Evolutionary conservation across 2,329 filamentous ascomycete species (phyloP).

Genomic region (Rhinocladiella mackenziei): DNA sequence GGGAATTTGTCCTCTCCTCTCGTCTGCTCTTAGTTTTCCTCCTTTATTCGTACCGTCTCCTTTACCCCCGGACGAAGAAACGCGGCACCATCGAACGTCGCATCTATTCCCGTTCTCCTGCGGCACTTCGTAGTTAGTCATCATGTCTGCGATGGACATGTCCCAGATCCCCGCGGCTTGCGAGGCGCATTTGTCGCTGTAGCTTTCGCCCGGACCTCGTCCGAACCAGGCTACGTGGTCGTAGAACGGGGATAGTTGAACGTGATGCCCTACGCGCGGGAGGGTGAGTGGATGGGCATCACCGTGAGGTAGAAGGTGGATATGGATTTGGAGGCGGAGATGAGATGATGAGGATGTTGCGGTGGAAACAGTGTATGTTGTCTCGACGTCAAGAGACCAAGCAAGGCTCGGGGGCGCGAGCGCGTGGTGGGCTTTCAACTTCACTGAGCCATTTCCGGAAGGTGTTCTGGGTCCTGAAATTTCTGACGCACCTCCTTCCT

Average conservation of each 20-base stretch:
- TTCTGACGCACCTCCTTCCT: background rate
- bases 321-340: constrained; percentile 11
- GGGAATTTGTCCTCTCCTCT: background rate
- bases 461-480: background rate
- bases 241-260: constrained; percentile 49
- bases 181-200: constrained; percentile 61
- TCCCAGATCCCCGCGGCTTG: constrained; percentile 54
- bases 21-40: too few relatives aligned
- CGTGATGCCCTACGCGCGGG: constrained; percentile 59
- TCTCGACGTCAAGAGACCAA: constrained; percentile 52
- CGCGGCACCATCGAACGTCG: constrained; percentile 54
- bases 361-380: constrained; percentile 18
- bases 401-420: constrained; percentile 58
- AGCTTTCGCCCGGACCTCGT: constrained; percentile 62
- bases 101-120: constrained; percentile 65
- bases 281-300: constrained; percentile 36
- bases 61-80: too few relatives aligned
- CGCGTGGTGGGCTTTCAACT: constrained; percentile 38
- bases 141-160: constrained; percentile 43
- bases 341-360: background rate
- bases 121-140: constrained; percentile 61
- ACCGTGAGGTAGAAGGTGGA: constrained; percentile 7
- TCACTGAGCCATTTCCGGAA: constrained; percentile 31
- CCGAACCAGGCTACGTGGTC: constrained; percentile 58
- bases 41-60: too few relatives aligned